Base-by-base conservation (phyloP, 2,329 filamentous ascomycete genomes). In the Alternaria sp. region DNA sequence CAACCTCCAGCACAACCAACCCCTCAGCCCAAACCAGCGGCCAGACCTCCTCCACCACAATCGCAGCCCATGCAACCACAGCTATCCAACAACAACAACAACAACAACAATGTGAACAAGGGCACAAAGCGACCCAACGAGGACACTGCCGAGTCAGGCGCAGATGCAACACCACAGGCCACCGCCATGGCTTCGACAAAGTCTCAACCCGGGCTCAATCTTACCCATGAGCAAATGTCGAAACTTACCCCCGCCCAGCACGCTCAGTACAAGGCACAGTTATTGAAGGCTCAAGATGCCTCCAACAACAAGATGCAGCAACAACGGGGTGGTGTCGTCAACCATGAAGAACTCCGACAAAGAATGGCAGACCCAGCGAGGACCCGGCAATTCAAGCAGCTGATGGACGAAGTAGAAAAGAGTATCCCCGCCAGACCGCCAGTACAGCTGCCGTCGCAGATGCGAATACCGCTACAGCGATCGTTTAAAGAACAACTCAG, bases 121-220 rank as follows among this genome's bases (percentile, higher is more conserved):
- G 72, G 74, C 21, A 62, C 75, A 17, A 81, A 81, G 68, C 73
- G 79, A 36, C 74, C 78, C 10, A 81, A 77, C 56, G 82, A 83
- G 21, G 83, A 84, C 66, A 72, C 79, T 13, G 65, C 76, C 21
- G 82, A 84, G 56, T 74, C 73, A 11, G 80, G 73, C 53, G 50
- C 74, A 63, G 59, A 81, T 61, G 57, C 63, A 28, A 69, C 74
- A 23, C 73, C 79, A 12, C 80, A 80, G 66, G 77, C 80, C 13
- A 72, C 75, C 13, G 63, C 73, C 19, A 80, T 79, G 78, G 72
- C 75, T 15, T 70, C 73, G 6, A 73, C 77, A 5, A 71, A 68
- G 49, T 76, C 78, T 50, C 74, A 78, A 49, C 71, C 74, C 54
- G 73, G 72, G 13, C 43, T 72, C 7, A 75, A 77, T 32, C 64